Evolutionary conservation across 2,329 filamentous ascomycete genomes (phyloP), one percentile per base, ranked within the genome.

Genomic region (Fusarium nanum): DNA sequence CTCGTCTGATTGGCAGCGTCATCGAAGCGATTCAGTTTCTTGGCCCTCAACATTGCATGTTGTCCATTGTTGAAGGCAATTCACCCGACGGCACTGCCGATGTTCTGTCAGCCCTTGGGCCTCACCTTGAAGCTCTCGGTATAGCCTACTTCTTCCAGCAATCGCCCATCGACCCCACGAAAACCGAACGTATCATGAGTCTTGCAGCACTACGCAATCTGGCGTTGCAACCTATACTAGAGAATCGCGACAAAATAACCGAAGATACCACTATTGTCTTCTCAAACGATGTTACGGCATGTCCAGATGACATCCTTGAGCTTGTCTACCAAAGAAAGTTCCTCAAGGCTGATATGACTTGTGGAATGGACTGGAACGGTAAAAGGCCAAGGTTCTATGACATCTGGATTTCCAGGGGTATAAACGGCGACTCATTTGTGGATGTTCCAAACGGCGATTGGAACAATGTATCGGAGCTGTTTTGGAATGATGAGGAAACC

Each of bases 291-390:
- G 83, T 88, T 20, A 82, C 82, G 5, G 74, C 79, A 16, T 88
- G 86, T 66, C 48, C 79, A 18, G 85, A 88, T 40, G 87, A 89
- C 71, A 82, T 89, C 13, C 79, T 90, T 5, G 87, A 89, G 74
- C 78, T 89, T 2, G 67, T 84, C 1, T 80, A 85, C 68, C 86
- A 89, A 75, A 82, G 80, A 46, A 64, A 63, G 12, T 67, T 68
- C 5, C 84, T 85, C 32, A 75, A 73, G 6, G 87, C 86, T 6
- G 83, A 85, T 69, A 87, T 88, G 83, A 84, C 83, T 1, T 89
- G 86, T 73, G 86, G 80, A 18, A 84, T 89, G 81, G 45, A 47
- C 4, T 47, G 45, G 45, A 47, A 47, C 3, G 23, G 23, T 4
- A 27, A 47, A 7, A n/a, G 6, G 6, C 45, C 45, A 4, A 47